Base-by-base conservation (phyloP, 1,139 yeast species). In the Wickerhamiella pararugosa region DNA sequence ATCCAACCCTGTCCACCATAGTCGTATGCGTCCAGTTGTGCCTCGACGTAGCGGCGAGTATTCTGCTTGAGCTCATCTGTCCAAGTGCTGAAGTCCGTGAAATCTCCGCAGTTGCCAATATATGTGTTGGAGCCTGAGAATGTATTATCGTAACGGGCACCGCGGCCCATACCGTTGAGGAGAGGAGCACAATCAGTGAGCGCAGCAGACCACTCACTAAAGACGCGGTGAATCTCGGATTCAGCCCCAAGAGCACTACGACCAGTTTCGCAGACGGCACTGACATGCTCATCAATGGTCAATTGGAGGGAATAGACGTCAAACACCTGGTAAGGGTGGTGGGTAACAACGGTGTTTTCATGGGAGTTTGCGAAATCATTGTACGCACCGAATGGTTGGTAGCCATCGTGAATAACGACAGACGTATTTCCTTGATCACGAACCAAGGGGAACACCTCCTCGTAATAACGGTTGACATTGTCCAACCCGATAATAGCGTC, bases 201-300 rank as follows among this genome's bases (percentile, higher is more conserved):
- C 1, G 97, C 96, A 15, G 92, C 96, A 29, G 92, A 71, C 80
- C 90, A 90, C 66, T 90, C 98, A 47, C 97, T 97, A 45, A 75
- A 70, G 29, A 87, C 72, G 45, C 74, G 72, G 83, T 93, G 80
- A 61, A 79, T 79, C 53, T 62, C 57, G 58, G 83, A 94, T 34
- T 59, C 49, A 36, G 55, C 50, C 25, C 15, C 27, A 9, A 37
- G 26, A 36, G 75, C 64, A 38, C 61, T 63, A 32, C 58, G 46
- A 41, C 90, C 93, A 69, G 73, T 73, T 25, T 57, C 51, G 60
- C 94, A 81, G 6, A 83, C 87, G 41, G 64, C 62, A 7, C 60
- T 49, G 41, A 87, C 56, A 53, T 82, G 93, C 29, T 75, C 72
- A 47, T 74, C 79, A 47, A 79, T 67, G 42, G 62, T 45, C 52